phyloP scores from a whole-genome alignment of 108 stramenopile genomes.

The Nitzschia sp. region DNA sequence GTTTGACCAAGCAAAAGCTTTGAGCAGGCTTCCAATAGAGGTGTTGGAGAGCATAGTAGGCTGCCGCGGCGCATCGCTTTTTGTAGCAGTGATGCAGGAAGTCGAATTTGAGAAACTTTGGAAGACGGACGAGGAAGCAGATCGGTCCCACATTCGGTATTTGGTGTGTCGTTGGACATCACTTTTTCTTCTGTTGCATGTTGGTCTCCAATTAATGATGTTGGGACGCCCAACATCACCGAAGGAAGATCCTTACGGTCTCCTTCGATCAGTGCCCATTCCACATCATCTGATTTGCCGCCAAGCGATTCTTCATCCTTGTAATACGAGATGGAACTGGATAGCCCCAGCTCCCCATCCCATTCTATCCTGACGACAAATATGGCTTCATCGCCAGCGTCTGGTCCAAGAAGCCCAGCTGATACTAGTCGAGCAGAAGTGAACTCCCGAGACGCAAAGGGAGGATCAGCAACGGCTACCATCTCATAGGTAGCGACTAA shows the following conservation, averaged over 20 bases:
- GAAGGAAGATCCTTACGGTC: not conserved
- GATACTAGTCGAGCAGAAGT: not conserved
- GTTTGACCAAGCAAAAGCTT: not conserved
- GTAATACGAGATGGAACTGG: not conserved
- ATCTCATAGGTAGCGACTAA: not conserved
- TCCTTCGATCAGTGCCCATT: not conserved
- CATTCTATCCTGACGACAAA: not conserved
- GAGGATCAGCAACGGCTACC: conserved; percentile 1
- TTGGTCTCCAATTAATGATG: not conserved
- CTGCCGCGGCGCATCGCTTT: not conserved
- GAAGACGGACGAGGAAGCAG: not conserved
- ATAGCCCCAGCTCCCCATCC: not conserved
- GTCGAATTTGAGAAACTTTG: not conserved
- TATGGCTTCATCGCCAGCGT: not conserved
- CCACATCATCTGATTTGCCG: not conserved
- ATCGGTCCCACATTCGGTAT: not conserved
- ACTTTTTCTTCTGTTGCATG: not conserved
- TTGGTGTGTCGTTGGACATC: no score
- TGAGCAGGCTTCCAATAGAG: not conserved
- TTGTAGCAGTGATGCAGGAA: conserved; percentile 1
- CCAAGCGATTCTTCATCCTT: not conserved
- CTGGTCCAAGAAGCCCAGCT: not conserved
- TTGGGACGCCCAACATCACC: not conserved
- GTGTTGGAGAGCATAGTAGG: not conserved
- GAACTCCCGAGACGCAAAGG: conserved; percentile 3